Conservation (phyloP, 176 grass and related monocot genomes). For the Triticum timopheevii region DNA sequence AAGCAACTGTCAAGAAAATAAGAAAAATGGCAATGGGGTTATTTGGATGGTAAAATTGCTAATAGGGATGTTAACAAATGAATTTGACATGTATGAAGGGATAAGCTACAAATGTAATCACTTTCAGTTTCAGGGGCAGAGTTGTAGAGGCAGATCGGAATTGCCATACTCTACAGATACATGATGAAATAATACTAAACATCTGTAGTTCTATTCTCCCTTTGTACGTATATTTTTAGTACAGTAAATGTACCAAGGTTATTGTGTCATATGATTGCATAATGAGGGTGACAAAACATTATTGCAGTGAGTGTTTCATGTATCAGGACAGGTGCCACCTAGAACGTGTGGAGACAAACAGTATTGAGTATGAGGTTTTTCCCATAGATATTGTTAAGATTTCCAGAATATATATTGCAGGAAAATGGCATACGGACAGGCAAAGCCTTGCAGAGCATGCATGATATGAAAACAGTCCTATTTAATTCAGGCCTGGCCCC, state of each 20-base stretch:
- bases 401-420: neutral
- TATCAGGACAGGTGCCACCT: too few species aligned
- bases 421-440: neutral
- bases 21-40: neutral
- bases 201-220: neutral
- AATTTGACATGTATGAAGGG: neutral
- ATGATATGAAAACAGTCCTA: neutral
- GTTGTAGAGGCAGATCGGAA: neutral
- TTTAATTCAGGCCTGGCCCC: neutral
- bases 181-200: neutral
- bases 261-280: too few species aligned
- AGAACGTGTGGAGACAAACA: too few species aligned
- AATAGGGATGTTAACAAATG: neutral
- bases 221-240: too few species aligned
- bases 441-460: neutral
- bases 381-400: neutral
- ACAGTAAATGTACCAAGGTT: too few species aligned
- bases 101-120: neutral
- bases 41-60: neutral
- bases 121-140: neutral
- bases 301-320: too few species aligned
- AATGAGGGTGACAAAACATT: too few species aligned
- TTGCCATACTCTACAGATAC: neutral
- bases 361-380: neutral
- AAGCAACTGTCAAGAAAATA: neutral